Evolutionary conservation across 768 basidiomycete species (phyloP), one percentile per base, ranked within the genome.

Genomic region (Sarcodon aspratus): DNA sequence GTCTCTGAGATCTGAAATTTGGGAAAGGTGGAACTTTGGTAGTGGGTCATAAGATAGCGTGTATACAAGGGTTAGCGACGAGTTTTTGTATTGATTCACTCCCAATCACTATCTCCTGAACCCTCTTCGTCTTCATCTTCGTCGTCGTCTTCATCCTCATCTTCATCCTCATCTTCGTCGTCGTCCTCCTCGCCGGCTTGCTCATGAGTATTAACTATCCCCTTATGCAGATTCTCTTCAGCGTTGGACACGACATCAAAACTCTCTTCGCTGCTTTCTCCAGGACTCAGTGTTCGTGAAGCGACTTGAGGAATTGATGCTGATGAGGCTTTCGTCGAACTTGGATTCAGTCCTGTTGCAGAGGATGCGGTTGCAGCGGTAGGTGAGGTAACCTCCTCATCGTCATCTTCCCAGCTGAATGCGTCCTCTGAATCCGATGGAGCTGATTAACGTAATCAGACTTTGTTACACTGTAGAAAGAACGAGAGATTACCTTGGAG

Each of bases 321-420:
- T 15, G 21, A 27, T 27, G 17, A 33, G 3, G 32, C 31, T 44
- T n/a, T 27, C 33, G 33, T 31, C 15, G 35, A n/a, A 11, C 15
- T 32, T 49, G 27, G 21, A 44, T 18, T 51, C 46, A 15, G 43
- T 17, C 12, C n/a, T 2, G 18, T 11, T 7, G 48, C 13, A 36
- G 34, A 17, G 21, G 37, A 33, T 3, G 17, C 54, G 13, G 50
- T 35, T 47, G 55, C 54, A 3, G 48, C 51, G 7, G 55, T 45
- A 11, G 62, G 47, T 10, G 59, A 55, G 40, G 57, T 53, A 36
- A 61, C 54, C 34, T 85, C 84, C n/a, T 90, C 88, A n/a, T 93
- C 90, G 46, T 82, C 80, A 48, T 89, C 89, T 60, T 93, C 91
- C 91, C 91, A 95, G 57, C 79, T 85, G 64, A 95, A 92, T 50